Percentiles rank a stretch among this genome's conserved stretches.
These are phyloP conservation scores for Exobasidium cylindrosporum DNA, from an alignment of 1,284 basidiomycete species.

Conservation along the genomic window DNA sequence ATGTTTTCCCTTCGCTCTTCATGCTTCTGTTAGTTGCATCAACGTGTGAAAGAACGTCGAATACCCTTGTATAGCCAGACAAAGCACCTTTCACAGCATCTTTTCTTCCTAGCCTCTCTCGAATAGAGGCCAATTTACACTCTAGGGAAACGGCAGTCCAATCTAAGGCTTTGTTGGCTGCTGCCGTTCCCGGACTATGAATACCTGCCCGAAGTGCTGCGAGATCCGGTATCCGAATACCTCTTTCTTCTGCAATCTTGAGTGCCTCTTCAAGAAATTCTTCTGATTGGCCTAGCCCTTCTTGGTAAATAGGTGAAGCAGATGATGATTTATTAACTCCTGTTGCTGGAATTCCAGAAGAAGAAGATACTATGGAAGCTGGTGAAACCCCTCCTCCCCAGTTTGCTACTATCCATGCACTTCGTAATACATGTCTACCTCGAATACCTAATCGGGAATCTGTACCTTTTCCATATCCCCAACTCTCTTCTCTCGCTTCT, in stretches of 20 bases:
- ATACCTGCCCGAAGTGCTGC: constrained; percentile 19
- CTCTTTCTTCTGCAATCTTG: constrained; percentile 28
- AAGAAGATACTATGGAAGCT: constrained; percentile 27
- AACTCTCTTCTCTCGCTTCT: constrained; percentile 30
- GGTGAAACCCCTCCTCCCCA: constrained; percentile 52
- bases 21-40: not conserved
- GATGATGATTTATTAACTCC: constrained; percentile 9
- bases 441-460: constrained; percentile 43
- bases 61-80: constrained; percentile 26
- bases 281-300: constrained; percentile 38
- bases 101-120: constrained; percentile 22
- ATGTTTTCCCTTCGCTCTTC: constrained; percentile 5
- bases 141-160: constrained; percentile 23
- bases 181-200: not conserved
- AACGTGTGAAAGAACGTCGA: constrained; percentile 19
- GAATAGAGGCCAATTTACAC: constrained; percentile 24
- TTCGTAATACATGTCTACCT: constrained; percentile 45
- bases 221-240: constrained; percentile 38
- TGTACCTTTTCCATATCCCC: constrained; percentile 30
- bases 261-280: constrained; percentile 35
- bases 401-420: constrained; percentile 47
- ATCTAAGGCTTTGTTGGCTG: constrained; percentile 14
- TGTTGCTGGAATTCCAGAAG: constrained; percentile 16
- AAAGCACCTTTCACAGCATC: constrained; percentile 12
- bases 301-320: constrained; percentile 15